Evolutionary conservation across 2,329 filamentous ascomycete genomes (phyloP), one percentile per base, ranked within the genome.

Genomic region (Ceratocystis ficicola): DNA sequence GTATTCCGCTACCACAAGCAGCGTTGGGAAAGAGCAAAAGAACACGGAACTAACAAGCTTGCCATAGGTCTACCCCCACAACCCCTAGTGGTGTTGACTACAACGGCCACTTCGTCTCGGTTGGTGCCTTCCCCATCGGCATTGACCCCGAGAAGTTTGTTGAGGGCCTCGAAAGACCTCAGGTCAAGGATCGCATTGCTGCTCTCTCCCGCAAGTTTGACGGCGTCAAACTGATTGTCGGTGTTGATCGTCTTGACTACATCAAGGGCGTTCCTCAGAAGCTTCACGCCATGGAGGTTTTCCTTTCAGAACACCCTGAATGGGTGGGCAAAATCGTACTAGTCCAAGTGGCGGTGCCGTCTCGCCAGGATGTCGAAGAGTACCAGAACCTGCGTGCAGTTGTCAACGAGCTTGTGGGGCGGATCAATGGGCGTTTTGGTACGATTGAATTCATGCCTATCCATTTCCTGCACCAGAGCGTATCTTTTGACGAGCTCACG

Each of bases 261-360:
- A 97, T 97, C 84, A 97, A 97, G 78, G 94, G 94, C 69, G 92
- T 99, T 8, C 94, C 94, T 0, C 94, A 99, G 76, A 99, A 99
- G 75, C 80, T 99, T 8, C 94, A 97, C 73, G 93, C 94, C 1
- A 84, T 97, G 52, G 94, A 99, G 75, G 90, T 97, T 3, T 97
- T 99, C 79, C 80, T 99, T 41, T 95, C 91, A 0, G 93, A 97
- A 72, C 91, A 99, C 72, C 94, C 94, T 0, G 93, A 97, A 75
- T 96, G 92, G 92, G 93, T 97, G 68, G 94, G 94, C 70, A 95
- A 96, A 76, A 92, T 97, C 25, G 92, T 97, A 2, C 82, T 99
- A 17, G 90, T 97, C 0, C 94, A 97, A 75, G 93, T 97, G 41
- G 94, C 94, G 1, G 91, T 99, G 22, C 94, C 94, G 2, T 95